These are phyloP conservation scores for Excoecaria agallocha DNA, from an alignment of 345 rosid species.

Conservation along the genomic window DNA sequence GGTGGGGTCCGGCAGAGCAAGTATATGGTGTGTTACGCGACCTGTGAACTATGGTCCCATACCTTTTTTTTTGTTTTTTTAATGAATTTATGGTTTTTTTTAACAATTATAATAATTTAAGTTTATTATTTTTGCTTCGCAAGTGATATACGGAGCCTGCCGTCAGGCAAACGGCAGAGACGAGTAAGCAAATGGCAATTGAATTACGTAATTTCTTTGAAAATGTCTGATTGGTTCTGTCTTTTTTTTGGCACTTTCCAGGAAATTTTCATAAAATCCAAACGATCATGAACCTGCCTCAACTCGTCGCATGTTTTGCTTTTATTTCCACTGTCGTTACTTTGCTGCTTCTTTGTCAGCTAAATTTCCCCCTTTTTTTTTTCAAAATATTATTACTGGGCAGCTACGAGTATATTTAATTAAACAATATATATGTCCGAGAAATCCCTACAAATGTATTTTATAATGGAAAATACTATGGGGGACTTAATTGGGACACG, in stretches of 20 bases:
- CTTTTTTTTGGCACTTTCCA: conserved; percentile 7
- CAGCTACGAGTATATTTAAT: no score
- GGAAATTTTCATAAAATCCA: not conserved
- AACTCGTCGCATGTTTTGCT: not conserved
- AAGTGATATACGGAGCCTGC: not conserved
- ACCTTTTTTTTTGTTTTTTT: no score
- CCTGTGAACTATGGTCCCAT: conserved; percentile 46
- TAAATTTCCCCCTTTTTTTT: not conserved
- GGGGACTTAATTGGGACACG: not conserved
- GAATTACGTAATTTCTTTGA: conserved; percentile 5
- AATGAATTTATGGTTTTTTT: no score
- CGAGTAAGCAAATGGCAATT: no score
- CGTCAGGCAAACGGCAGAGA: conserved; percentile 34
- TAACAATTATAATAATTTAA: no score
- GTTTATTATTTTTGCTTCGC: no score
- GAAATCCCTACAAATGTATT: no score
- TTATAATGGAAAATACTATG: no score
- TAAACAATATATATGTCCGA: no score
- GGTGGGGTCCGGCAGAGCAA: conserved; percentile 2
- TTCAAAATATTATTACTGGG: no score
- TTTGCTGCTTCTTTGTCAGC: not conserved
- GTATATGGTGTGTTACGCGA: conserved; percentile 14
- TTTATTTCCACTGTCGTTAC: not conserved
- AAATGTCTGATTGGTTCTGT: conserved; percentile 16
- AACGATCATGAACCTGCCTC: not conserved